A percentile compares a stretch with the other conserved stretches of the same genome.
These are phyloP conservation scores for Taiozyma onychis DNA, from an alignment of 1,139 yeast species.

Conservation along the genomic window DNA sequence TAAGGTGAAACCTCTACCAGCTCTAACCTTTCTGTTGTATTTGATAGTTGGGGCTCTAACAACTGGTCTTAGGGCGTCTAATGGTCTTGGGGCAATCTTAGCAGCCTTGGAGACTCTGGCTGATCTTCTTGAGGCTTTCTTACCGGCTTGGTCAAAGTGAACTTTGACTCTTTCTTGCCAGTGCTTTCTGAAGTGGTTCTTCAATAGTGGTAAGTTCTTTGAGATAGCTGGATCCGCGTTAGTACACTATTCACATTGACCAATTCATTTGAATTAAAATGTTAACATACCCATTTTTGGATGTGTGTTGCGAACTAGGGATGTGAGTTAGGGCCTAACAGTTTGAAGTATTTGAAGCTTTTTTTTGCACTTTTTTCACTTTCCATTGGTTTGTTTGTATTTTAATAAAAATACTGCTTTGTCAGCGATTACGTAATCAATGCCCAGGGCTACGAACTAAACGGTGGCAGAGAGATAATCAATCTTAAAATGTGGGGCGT, in stretches of 20 bases:
- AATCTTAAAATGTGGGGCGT: background rate
- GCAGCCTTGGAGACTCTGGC: conserved; percentile 95
- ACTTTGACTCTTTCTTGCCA: conserved; percentile 99
- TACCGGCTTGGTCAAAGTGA: conserved; percentile 99
- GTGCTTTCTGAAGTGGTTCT: conserved; percentile 98
- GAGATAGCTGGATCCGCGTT: conserved; percentile 80
- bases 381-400: background rate
- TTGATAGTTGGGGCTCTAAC: conserved; percentile 98
- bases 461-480: background rate
- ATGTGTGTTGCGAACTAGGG: background rate
- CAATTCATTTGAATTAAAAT: background rate
- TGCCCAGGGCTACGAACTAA: background rate
- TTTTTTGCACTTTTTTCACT: background rate
- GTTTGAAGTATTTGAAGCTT: background rate
- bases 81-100: conserved; percentile 94
- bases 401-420: background rate
- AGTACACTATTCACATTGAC: background rate
- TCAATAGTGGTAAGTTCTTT: conserved; percentile 95
- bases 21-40: conserved; percentile 99
- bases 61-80: conserved; percentile 93
- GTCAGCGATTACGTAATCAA: background rate
- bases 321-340: background rate
- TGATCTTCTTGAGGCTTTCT: conserved; percentile 94
- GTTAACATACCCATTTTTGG: background rate
- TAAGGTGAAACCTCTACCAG: conserved; percentile 98